Base-by-base conservation (phyloP, 805 yeast species). In the Saccharomycopsis capsularis region DNA sequence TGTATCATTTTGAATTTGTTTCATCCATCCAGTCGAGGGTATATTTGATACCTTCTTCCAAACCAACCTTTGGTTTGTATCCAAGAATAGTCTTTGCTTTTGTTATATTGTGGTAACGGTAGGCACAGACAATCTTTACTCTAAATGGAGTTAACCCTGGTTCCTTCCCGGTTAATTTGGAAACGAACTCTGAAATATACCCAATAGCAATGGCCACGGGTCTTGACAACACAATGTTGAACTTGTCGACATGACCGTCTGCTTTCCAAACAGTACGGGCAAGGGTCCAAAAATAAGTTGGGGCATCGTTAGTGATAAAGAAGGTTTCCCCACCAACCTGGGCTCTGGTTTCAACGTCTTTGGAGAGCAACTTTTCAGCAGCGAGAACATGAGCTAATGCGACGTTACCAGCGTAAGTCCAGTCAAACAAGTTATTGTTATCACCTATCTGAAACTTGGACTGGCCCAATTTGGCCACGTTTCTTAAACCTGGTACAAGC, bases 331-430 rank as follows among this genome's bases (percentile, higher is more conserved):
- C 99, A 3, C 87, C 83, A 22, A 91, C 80, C 24, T 60, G 55
- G 13, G 32, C 29, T 0, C 59, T 50, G 7, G 74, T 68, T 15
- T 68, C 57, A 4, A 57, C 57, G 4, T 75, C 68, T n/a, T n/a
- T n/a, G 49, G 77, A 70, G 44, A 87, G 64, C 18, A 90, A 64
- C 63, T 81, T 81, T 59, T 84, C 69, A 4, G 96, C 95, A 1
- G 98, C 99, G 44, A 93, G 69, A 7, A 91, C 91, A 63, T 93
- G 99, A 7, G 97, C 83, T 65, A 89, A 95, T 0, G 99, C 98
- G 36, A 95, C 98, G 66, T 93, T 93, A 11, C 97, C 98, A n/a
- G 84, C 98, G 61, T 89, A 93, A 0, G 98, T 88, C 86, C 96
- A 90, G 64, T 93, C 99, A 60, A 91, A 93, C 48, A 93, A 67